These are phyloP conservation scores for Funneliformis caledonium DNA, from an alignment of 371 early-diverging fungal species.

Conservation along the genomic window DNA sequence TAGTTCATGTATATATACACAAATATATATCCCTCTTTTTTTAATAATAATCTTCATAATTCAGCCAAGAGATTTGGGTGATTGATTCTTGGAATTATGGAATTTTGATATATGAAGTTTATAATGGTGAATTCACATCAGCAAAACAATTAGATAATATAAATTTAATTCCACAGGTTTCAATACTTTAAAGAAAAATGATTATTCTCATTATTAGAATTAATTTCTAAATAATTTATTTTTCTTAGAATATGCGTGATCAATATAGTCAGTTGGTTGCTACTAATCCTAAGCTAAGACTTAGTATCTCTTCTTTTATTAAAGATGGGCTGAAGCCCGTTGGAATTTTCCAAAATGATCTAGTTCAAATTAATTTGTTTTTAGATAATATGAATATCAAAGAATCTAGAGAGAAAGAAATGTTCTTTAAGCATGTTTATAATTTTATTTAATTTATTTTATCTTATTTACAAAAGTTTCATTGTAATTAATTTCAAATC, in stretches of 20 bases:
- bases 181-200: neutral
- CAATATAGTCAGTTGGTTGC: slow-evolving; percentile 58
- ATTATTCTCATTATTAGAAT: neutral
- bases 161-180: slow-evolving; percentile 65
- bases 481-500: neutral
- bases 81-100: slow-evolving; percentile 85
- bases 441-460: neutral
- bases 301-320: slow-evolving; percentile 71
- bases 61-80: slow-evolving; percentile 52
- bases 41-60: neutral
- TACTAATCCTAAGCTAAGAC: slow-evolving; percentile 62
- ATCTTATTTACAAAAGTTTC: neutral
- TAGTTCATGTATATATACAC: neutral
- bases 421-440: slow-evolving; percentile 64
- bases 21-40: neutral
- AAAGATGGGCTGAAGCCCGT: slow-evolving; percentile 62
- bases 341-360: slow-evolving; percentile 79
- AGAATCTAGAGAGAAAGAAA: slow-evolving; percentile 79
- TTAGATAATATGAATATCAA: slow-evolving; percentile 89
- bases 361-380: slow-evolving; percentile 78
- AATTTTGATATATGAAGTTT: slow-evolving; percentile 79
- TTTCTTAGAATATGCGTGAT: slow-evolving; percentile 50
- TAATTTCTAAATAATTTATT: neutral
- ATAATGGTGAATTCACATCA: slow-evolving; percentile 68
- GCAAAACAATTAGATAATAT: slow-evolving; percentile 62